Evolutionary conservation across 2,329 filamentous ascomycete species (phyloP).

Genomic region (Xylaria sp.): DNA sequence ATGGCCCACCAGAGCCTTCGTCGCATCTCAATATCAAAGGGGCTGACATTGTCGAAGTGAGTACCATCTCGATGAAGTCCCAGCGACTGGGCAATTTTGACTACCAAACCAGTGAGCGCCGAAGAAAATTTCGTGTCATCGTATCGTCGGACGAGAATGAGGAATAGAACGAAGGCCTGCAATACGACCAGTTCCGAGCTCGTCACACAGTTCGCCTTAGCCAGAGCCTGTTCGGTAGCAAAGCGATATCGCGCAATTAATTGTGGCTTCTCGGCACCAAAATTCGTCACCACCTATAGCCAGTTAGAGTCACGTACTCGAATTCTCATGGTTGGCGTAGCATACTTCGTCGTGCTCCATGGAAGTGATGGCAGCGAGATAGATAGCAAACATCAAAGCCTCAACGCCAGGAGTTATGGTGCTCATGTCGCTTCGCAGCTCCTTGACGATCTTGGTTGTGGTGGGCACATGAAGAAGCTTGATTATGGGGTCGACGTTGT

Average conservation of each 20-base stretch:
- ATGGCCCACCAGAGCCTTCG: constrained; percentile 72
- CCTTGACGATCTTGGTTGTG: constrained; percentile 69
- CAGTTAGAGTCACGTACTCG: constrained; percentile 28
- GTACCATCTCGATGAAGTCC: constrained; percentile 69
- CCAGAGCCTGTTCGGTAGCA: constrained; percentile 68
- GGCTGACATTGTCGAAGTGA: constrained; percentile 62
- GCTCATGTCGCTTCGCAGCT: constrained; percentile 69
- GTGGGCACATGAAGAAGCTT: constrained; percentile 79
- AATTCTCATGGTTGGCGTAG: background rate
- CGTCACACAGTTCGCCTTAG: constrained; percentile 70
- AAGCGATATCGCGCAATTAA: constrained; percentile 62
- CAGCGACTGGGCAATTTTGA: constrained; percentile 65
- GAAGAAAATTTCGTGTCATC: constrained; percentile 68
- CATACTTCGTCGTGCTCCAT: constrained; percentile 70
- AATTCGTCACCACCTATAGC: constrained; percentile 62
- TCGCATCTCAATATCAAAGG: constrained; percentile 72
- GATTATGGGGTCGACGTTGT: constrained; percentile 78
- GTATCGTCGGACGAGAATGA: constrained; percentile 63
- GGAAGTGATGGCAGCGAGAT: constrained; percentile 68
- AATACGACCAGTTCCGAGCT: constrained; percentile 68
- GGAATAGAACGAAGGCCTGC: constrained; percentile 70
- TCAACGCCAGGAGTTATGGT: constrained; percentile 67
- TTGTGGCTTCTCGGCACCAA: constrained; percentile 60
- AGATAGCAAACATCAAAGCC: constrained; percentile 72
- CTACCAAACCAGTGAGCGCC: constrained; percentile 72